These are phyloP conservation scores for Viola pubescens DNA, from an alignment of 441 rosid genomes.

Conservation along the genomic window DNA sequence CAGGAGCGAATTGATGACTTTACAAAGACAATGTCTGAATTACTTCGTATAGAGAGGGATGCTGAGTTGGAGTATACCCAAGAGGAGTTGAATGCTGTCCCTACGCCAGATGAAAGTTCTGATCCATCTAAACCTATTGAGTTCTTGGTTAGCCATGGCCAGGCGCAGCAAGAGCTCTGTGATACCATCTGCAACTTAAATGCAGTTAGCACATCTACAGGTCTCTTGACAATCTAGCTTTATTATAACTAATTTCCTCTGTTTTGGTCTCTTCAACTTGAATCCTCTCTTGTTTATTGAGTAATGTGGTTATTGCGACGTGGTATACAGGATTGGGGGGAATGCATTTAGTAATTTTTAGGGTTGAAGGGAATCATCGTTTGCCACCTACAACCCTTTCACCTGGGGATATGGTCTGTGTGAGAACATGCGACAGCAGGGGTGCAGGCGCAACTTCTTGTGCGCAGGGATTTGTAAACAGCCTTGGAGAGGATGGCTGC, in stretches of 20 bases:
- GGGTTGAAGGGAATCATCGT: slow-evolving; percentile 75
- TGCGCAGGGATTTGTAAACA: slow-evolving; percentile 87
- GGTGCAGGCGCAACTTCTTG: slow-evolving; percentile 86
- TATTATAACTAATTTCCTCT: slow-evolving; percentile 6
- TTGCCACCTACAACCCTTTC: slow-evolving; percentile 90
- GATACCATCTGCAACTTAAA: slow-evolving; percentile 90
- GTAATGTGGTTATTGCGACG: slow-evolving; percentile 18
- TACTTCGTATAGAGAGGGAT: slow-evolving; percentile 87
- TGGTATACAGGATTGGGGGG: slow-evolving; percentile 73
- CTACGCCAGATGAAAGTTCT: slow-evolving; percentile 64
- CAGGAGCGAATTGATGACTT: slow-evolving; percentile 68
- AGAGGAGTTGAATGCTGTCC: slow-evolving; percentile 86
- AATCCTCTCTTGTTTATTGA: slow-evolving; percentile 3
- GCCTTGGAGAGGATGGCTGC: slow-evolving; percentile 92
- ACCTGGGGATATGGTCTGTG: slow-evolving; percentile 98
- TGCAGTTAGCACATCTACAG: slow-evolving; percentile 82
- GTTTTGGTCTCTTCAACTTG: neutral
- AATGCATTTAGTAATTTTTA: slow-evolving; percentile 83
- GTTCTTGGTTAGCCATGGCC: slow-evolving; percentile 92
- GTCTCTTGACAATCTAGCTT: slow-evolving; percentile 28
- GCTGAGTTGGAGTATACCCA: slow-evolving; percentile 93
- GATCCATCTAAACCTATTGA: slow-evolving; percentile 69
- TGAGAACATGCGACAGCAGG: slow-evolving; percentile 73
- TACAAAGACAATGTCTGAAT: slow-evolving; percentile 61
- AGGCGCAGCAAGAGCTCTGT: slow-evolving; percentile 88